Conservation (phyloP, 2,329 filamentous ascomycete species). For the Colletotrichum coccodes region DNA sequence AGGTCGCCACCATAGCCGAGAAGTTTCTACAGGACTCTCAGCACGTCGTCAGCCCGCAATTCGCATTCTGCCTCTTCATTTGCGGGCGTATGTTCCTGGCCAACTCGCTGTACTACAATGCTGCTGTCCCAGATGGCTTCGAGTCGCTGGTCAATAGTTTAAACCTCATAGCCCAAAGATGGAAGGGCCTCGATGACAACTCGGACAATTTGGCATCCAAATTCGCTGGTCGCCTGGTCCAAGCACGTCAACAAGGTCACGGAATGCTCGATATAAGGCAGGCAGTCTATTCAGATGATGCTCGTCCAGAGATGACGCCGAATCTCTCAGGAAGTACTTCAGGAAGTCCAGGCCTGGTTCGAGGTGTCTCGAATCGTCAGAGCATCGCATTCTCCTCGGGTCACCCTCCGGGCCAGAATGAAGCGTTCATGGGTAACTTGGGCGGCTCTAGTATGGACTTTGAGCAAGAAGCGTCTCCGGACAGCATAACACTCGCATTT, state of each 20-base stretch:
- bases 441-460: constrained; percentile 11
- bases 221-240: constrained; percentile 43
- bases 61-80: constrained; percentile 51
- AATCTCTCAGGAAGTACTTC: not conserved
- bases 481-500: constrained; percentile 45
- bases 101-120: constrained; percentile 45
- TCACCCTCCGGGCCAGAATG: not conserved
- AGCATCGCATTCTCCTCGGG: not conserved
- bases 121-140: constrained; percentile 41
- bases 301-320: not conserved
- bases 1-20: constrained; percentile 48
- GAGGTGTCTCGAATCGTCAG: not conserved
- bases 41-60: constrained; percentile 45
- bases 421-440: not conserved
- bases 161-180: constrained; percentile 47
- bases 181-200: constrained; percentile 42
- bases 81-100: constrained; percentile 44
- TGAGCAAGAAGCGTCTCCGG: constrained; percentile 30
- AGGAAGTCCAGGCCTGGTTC: not conserved
- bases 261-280: constrained; percentile 44
- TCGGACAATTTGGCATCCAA: constrained; percentile 46
- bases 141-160: constrained; percentile 45
- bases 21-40: constrained; percentile 46
- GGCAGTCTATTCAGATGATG: constrained; percentile 44
- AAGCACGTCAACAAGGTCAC: constrained; percentile 40